Evolutionary conservation across 352 stramenopile species (phyloP), one percentile per base, ranked within the genome.

Genomic region (Pythium rishiriense): DNA sequence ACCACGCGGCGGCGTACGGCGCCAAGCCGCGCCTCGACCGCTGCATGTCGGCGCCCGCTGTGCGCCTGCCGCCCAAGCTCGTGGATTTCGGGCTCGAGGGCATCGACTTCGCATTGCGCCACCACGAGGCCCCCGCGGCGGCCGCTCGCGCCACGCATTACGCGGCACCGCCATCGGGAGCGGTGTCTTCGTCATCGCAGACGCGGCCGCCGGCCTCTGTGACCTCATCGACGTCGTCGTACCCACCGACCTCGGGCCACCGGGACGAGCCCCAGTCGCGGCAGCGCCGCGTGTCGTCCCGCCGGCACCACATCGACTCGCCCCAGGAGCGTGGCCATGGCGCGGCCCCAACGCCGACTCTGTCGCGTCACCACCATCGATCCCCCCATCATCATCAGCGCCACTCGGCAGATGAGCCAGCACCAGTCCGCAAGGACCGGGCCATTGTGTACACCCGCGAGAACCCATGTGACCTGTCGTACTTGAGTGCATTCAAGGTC

Each of bases 401-500:
- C 37, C 47, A 43, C 25, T 51, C 58, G 25, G 46, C 22, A 56
- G 47, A 64, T n/a, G 48, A 59, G 49, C 58, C 48, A 15, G 29
- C 28, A n/a, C 19, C 14, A 8, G 7, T 19, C 22, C 46, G 56
- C 29, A 57, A 50, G 24, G 58, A 45, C 10, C 54, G 47, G 48
- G 14, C 39, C 28, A 58, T 46, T 50, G 49, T 28, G 43, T 76
- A 79, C 58, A 75, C 75, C 29, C 74, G 74, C 43, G 53, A 66
- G 21, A 76, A 76, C 24, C 74, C 65, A 31, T 79, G 67, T 58
- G 79, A 87, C 58, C 66, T 87, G 45, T 88, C 76, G 31, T 88
- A 88, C 58, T 57, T 88, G 22, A 70, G 61, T 28, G 72, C 52
- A 39, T 85, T 85, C 64, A 88, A 85, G 73, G 79, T 58, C 12